Conservation (phyloP, 2,329 filamentous ascomycete species). For the Pseudovirgaria hyperparasitica region DNA sequence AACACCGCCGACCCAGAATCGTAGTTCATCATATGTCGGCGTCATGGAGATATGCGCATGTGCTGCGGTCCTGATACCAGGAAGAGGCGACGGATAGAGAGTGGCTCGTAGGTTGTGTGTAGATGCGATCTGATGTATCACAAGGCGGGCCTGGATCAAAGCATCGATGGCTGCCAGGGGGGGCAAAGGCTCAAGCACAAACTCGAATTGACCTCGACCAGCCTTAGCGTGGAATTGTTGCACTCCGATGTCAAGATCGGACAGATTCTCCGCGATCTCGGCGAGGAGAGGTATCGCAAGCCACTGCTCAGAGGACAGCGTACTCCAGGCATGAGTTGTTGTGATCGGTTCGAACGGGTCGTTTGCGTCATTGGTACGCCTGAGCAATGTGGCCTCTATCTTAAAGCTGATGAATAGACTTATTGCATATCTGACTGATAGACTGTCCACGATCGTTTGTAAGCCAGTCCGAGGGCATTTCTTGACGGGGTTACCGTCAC, state of each 20-base stretch:
- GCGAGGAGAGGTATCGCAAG: conserved; percentile 48
- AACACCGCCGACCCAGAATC: conserved; percentile 59
- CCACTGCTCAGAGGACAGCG: conserved; percentile 49
- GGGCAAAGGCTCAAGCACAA: conserved; percentile 51
- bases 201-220: conserved; percentile 63
- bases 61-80: conserved; percentile 48
- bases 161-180: conserved; percentile 59
- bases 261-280: conserved; percentile 50
- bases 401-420: conserved; percentile 64
- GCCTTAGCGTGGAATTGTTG: conserved; percentile 67
- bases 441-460: conserved; percentile 36
- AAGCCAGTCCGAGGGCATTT: conserved; percentile 47
- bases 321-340: conserved; percentile 58
- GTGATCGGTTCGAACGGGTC: conserved; percentile 34
- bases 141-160: conserved; percentile 57
- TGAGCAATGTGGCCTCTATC: conserved; percentile 48
- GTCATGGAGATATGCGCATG: conserved; percentile 60
- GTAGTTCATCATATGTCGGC: conserved; percentile 39
- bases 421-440: conserved; percentile 39
- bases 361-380: conserved; percentile 12
- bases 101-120: conserved; percentile 53
- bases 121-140: conserved; percentile 52
- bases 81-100: conserved; percentile 58
- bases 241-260: conserved; percentile 49
- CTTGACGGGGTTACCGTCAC: conserved; percentile 36